Conservation (phyloP, 2,329 filamentous ascomycete genomes). For the Juglanconis oblonga region DNA sequence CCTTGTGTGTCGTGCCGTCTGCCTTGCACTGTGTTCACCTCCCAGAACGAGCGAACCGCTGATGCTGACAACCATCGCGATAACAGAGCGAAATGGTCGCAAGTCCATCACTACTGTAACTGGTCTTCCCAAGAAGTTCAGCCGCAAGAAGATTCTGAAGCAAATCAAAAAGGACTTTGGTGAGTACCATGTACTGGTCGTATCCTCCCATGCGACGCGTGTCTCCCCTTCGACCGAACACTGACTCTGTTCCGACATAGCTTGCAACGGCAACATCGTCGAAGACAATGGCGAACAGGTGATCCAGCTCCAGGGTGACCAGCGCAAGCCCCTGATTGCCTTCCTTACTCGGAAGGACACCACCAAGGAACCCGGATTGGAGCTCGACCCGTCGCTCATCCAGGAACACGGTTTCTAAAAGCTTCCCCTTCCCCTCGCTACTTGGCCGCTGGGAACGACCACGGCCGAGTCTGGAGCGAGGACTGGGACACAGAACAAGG, state of each 20-base stretch:
- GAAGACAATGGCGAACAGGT: constrained; percentile 95
- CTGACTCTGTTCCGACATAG: constrained; percentile 41
- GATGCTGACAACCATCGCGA: not conserved
- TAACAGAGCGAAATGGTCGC: constrained; percentile 97
- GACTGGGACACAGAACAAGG: not conserved
- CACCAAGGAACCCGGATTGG: constrained; percentile 56
- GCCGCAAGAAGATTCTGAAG: constrained; percentile 99
- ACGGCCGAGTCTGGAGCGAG: constrained; percentile 10
- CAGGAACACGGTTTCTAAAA: constrained; percentile 61
- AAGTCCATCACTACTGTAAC: constrained; percentile 99
- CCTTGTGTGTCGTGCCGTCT: not conserved
- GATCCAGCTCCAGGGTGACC: constrained; percentile 98
- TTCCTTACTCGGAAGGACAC: constrained; percentile 91
- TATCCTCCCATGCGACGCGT: not conserved
- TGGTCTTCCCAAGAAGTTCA: constrained; percentile 97
- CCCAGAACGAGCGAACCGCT: not conserved
- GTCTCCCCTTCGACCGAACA: not conserved
- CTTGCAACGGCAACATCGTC: constrained; percentile 99
- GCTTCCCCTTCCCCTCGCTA: constrained; percentile 14
- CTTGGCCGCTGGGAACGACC: constrained; percentile 2
- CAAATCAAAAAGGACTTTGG: constrained; percentile 99
- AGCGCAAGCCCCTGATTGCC: constrained; percentile 97
- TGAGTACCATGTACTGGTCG: constrained; percentile 39
- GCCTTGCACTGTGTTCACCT: not conserved
- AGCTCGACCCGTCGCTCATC: constrained; percentile 94